A percentile compares a stretch with the other conserved stretches of the same genome.
Evolutionary conservation across 768 basidiomycete genomes (phyloP).

Genomic region (Trametes villosa): DNA sequence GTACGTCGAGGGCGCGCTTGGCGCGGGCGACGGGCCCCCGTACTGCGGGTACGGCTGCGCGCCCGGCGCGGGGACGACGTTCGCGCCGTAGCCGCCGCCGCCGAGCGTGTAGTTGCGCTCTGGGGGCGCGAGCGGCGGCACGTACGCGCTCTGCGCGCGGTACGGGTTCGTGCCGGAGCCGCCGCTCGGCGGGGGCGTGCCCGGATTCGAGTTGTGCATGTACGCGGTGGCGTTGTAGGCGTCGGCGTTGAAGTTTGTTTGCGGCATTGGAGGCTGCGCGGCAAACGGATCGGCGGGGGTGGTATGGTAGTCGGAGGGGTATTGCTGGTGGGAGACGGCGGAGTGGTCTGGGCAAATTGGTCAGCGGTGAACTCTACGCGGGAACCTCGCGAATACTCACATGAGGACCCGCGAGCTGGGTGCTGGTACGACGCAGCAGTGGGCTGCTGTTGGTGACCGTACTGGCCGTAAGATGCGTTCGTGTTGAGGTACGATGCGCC

Average conservation of each 20-base stretch:
- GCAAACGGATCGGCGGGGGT: conserved; percentile 48
- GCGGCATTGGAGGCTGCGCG: conserved; percentile 35
- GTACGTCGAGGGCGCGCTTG: conserved; percentile 27
- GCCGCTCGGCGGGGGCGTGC: conserved; percentile 15
- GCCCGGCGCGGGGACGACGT: conserved; percentile 38
- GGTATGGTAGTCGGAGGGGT: conserved; percentile 49
- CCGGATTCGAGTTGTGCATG: conserved; percentile 14
- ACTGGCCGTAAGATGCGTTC: conserved; percentile 31
- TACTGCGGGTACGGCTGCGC: conserved; percentile 23
- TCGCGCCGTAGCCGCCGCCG: conserved; percentile 58
- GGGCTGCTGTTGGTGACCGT: conserved; percentile 38
- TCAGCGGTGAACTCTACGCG: background rate
- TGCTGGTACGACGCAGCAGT: conserved; percentile 53
- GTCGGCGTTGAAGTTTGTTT: conserved; percentile 40
- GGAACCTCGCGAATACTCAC: no score
- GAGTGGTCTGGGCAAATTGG: conserved; percentile 51
- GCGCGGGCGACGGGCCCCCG: conserved; percentile 26
- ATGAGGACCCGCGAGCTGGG: conserved; percentile 52
- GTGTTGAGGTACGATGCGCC: conserved; percentile 41
- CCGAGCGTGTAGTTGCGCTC: conserved; percentile 62
- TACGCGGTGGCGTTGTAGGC: conserved; percentile 44
- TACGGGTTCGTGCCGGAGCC: conserved; percentile 24
- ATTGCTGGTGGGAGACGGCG: conserved; percentile 53
- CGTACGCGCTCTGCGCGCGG: conserved; percentile 11
- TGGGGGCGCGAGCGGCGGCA: conserved; percentile 24